Evolutionary conservation across 73 alveolate genomes (phyloP).

Genomic region (Uronychia setigera): DNA sequence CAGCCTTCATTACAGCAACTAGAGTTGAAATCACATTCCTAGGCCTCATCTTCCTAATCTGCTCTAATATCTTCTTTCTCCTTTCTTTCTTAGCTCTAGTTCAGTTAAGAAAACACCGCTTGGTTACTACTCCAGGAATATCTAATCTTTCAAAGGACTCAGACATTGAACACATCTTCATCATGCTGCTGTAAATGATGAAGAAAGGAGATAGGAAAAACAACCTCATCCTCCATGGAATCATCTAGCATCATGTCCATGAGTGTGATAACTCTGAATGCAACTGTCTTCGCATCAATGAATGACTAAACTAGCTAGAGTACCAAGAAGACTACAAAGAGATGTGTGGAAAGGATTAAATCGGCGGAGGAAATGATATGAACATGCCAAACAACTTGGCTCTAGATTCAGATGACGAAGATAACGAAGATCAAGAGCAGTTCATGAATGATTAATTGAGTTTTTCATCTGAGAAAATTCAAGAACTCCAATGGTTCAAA

Average conservation of each 20-base stretch:
- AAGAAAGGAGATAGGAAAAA: not conserved
- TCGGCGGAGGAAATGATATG: too few species aligned
- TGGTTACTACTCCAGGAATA: not conserved
- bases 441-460: not conserved
- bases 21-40: not conserved
- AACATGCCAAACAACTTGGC: not conserved
- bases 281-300: not conserved
- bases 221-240: conserved; percentile 1
- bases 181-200: not conserved
- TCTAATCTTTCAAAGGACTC: not conserved
- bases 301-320: not conserved
- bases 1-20: not conserved
- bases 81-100: not conserved
- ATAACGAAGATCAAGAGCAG: not conserved
- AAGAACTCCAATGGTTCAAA: not conserved
- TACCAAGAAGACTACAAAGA: not conserved
- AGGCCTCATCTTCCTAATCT: not conserved
- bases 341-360: too few species aligned
- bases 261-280: not conserved
- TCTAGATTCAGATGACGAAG: not conserved
- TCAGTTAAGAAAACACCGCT: not conserved
- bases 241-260: not conserved
- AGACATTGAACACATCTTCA: not conserved
- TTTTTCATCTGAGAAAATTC: not conserved
- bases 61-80: not conserved